A percentile compares a stretch with the other conserved stretches of the same genome.
These are phyloP conservation scores for Anthoceros angustus DNA, from an alignment of 225 moss, liverwort and hornwort genomes.

Conservation along the genomic window DNA sequence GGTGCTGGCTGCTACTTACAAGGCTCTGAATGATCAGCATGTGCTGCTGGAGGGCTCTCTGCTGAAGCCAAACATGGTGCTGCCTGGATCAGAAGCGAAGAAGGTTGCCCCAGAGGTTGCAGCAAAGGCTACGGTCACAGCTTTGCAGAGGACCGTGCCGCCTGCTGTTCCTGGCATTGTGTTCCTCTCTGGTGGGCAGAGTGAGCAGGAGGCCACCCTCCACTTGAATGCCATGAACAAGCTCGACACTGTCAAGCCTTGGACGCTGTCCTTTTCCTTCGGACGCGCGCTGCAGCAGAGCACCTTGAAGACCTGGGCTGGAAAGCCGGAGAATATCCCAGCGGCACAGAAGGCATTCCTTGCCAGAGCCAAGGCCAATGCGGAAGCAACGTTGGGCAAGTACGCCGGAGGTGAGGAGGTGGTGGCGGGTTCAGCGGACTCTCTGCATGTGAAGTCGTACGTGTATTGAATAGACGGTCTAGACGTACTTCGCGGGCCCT, in stretches of 20 bases:
- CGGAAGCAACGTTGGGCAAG: not conserved
- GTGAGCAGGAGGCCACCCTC: constrained; percentile 5
- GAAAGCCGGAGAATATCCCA: not conserved
- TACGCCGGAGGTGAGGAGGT: not conserved
- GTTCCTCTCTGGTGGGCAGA: constrained; percentile 1
- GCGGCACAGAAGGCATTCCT: not conserved
- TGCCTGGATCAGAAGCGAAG: not conserved
- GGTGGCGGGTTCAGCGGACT: not conserved
- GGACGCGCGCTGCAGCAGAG: constrained; percentile 5
- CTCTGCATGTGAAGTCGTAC: not conserved
- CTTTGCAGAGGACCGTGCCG: not conserved
- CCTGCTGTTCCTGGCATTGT: not conserved
- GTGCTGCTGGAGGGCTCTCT: not conserved
- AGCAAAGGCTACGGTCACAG: not conserved
- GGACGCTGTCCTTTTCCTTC: not conserved
- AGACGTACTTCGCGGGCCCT: not conserved
- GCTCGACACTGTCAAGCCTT: not conserved
- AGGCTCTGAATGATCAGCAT: not conserved
- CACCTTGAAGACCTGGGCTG: constrained; percentile 4
- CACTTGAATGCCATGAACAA: constrained; percentile 2
- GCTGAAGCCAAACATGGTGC: not conserved
- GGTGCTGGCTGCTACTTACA: constrained; percentile 1
- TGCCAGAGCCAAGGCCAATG: not conserved
- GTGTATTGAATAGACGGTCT: not conserved
- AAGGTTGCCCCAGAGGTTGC: not conserved